Conservation (phyloP, 192 early-diverging fungal species). For the Podochytrium sp. region DNA sequence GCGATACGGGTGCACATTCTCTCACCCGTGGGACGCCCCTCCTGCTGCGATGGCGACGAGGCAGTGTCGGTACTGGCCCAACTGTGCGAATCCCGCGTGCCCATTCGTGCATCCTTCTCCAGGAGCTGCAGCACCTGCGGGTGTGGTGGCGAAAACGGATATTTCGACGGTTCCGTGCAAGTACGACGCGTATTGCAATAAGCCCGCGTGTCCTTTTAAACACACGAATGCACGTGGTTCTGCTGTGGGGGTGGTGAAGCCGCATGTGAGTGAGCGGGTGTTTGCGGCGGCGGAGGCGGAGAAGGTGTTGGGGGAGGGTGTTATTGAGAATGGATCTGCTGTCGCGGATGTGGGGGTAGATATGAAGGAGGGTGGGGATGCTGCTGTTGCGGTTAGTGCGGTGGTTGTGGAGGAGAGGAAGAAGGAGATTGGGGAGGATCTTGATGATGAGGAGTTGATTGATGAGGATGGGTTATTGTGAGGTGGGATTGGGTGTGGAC, state of each 20-base stretch:
- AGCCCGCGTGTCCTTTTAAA: slow-evolving; percentile 40
- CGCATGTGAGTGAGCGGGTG: neutral
- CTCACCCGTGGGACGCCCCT: slow-evolving; percentile 40
- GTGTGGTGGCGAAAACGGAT: neutral
- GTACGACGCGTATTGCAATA: slow-evolving; percentile 43
- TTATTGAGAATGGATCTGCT: neutral
- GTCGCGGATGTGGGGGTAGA: neutral
- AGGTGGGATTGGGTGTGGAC: neutral
- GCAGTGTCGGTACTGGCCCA: slow-evolving; percentile 37
- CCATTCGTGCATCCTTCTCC: slow-evolving; percentile 44
- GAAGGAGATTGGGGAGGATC: neutral
- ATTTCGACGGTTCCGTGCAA: slow-evolving; percentile 35
- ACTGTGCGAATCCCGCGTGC: slow-evolving; percentile 39
- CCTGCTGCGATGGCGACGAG: neutral
- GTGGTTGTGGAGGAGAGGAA: neutral
- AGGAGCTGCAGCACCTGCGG: slow-evolving; percentile 2
- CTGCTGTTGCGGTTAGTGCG: neutral
- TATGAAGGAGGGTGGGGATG: neutral
- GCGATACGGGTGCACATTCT: slow-evolving; percentile 40
- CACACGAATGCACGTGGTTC: slow-evolving; percentile 12
- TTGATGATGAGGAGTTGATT: neutral
- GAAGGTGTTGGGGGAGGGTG: slow-evolving; percentile 24
- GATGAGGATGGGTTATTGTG: neutral
- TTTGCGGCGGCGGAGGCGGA: slow-evolving; percentile 32
- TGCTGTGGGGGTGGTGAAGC: neutral